Evolutionary conservation across 2,329 filamentous ascomycete genomes (phyloP), one percentile per base, ranked within the genome.

Genomic region (Pseudocercospora cruenta): DNA sequence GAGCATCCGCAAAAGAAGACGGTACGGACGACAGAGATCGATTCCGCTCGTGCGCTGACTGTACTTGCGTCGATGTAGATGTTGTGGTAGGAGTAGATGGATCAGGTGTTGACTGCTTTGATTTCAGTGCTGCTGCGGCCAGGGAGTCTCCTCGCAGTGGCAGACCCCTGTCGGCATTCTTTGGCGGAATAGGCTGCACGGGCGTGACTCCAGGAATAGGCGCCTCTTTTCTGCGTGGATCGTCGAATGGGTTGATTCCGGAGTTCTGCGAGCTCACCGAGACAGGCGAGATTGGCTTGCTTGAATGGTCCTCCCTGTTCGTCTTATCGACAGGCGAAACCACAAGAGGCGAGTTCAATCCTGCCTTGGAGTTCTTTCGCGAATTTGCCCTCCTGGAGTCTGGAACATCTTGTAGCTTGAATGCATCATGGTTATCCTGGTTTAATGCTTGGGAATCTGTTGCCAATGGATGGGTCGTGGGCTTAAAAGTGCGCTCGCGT

Each of bases 331-430:
- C 74, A 33, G 81, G 80, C 16, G 79, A 79, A 45, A 81, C 79
- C 26, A 78, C 74, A n/a, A 70, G 74, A 47, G 81, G 80, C 12
- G 79, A 79, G 54, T 80, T 79, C 33, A 77, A 74, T n/a, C 82
- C 80, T 4, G 81, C 80, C 69, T 78, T 82, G 33, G 82, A 85
- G 55, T 78, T 78, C 60, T 81, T 79, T 67, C 80, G 76, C n/a
- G 81, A 80, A 45, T 58, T 59, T 77, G 82, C 28, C 80, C 80
- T 77, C 84, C 85, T 75, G 83, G 86, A 73, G 83, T 86, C 78
- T 89, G 93, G 92, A 1, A 91, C 91, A 58, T 96, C 92, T 74
- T 94, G 92, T 51, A 95, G 80, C 78, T 90, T 92, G 79, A 94
- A 94, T 8, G 76, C 77, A 14, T 83, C 81, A 7, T 62, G 65